Conservation (phyloP, 106 monocot species). For the Agapanthus africanus region DNA sequence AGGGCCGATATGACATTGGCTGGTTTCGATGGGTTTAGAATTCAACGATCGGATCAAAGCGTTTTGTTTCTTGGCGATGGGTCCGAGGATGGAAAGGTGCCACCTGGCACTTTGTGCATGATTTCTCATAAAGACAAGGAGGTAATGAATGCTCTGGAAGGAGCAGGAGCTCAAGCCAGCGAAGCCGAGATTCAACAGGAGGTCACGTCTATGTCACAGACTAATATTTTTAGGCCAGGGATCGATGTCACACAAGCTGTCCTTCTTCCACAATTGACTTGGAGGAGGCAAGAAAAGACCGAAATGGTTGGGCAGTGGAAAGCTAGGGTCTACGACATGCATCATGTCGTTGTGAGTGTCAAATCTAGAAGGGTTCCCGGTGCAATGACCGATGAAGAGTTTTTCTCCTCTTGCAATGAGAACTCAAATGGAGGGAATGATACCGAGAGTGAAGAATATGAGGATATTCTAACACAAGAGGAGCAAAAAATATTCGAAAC, state of each 20-base stretch:
- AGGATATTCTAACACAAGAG: slow-evolving; percentile 75
- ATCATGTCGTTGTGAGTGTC: slow-evolving; percentile 87
- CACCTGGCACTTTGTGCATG: slow-evolving; percentile 64
- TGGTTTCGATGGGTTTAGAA: slow-evolving; percentile 82
- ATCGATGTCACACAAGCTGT: slow-evolving; percentile 82
- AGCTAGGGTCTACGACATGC: slow-evolving; percentile 92
- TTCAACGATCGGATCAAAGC: slow-evolving; percentile 79
- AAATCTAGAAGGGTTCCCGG: slow-evolving; percentile 85
- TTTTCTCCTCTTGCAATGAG: slow-evolving; percentile 54
- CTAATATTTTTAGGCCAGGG: slow-evolving; percentile 81
- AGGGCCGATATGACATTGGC: slow-evolving; percentile 92
- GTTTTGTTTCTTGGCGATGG: slow-evolving; percentile 87
- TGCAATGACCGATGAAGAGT: slow-evolving; percentile 72
- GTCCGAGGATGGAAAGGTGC: slow-evolving; percentile 58
- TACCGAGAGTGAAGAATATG: slow-evolving; percentile 63
- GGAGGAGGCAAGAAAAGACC: slow-evolving; percentile 79
- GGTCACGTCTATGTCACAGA: slow-evolving; percentile 67
- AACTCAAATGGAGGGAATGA: slow-evolving; percentile 20
- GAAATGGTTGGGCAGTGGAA: slow-evolving; percentile 90
- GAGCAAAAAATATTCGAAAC: slow-evolving; percentile 67
- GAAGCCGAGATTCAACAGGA: slow-evolving; percentile 67
- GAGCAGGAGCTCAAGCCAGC: slow-evolving; percentile 57
- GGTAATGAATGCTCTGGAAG: slow-evolving; percentile 71
- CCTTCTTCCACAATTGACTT: slow-evolving; percentile 74
- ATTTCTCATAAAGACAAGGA: slow-evolving; percentile 85